phyloP scores from a whole-genome alignment of 768 basidiomycete genomes.

The Leccinellum rugosiceps region DNA sequence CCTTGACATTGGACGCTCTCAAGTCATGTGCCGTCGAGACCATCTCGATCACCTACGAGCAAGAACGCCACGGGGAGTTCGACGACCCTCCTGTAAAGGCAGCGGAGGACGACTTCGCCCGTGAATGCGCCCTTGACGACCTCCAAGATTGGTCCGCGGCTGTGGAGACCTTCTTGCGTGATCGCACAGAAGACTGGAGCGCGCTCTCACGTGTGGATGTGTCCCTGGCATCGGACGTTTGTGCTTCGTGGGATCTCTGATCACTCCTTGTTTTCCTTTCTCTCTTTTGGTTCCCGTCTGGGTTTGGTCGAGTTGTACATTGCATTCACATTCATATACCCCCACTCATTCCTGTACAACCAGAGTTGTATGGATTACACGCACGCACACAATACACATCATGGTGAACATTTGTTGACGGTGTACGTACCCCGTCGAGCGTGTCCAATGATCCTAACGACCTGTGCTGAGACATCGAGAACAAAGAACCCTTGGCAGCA shows the following conservation, averaged over 20 bases:
- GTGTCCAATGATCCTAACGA: not conserved
- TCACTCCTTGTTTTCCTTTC: not conserved
- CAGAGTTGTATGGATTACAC: not conserved
- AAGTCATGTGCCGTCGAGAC: constrained; percentile 15
- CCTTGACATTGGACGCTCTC: constrained; percentile 20
- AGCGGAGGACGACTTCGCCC: constrained; percentile 20
- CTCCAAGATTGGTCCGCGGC: constrained; percentile 26
- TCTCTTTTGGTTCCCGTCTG: not conserved
- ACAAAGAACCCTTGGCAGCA: not conserved
- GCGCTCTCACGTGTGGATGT: constrained; percentile 17
- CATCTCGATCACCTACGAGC: constrained; percentile 23
- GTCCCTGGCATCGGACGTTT: constrained; percentile 14
- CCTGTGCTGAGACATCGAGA: not conserved
- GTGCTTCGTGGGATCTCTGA: constrained; percentile 25
- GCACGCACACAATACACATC: not conserved
- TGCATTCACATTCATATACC: not conserved
- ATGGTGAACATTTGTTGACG: not conserved
- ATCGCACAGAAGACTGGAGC: constrained; percentile 18
- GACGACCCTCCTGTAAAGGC: constrained; percentile 2
- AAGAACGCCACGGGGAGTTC: constrained; percentile 1
- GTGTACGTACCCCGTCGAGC: not conserved
- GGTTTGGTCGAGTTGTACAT: not conserved
- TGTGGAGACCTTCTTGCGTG: constrained; percentile 18
- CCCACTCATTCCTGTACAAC: not conserved
- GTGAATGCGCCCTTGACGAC: constrained; percentile 31